Conservation (phyloP, 2,329 filamentous ascomycete species). For the Colletotrichum neosansevieriae region DNA sequence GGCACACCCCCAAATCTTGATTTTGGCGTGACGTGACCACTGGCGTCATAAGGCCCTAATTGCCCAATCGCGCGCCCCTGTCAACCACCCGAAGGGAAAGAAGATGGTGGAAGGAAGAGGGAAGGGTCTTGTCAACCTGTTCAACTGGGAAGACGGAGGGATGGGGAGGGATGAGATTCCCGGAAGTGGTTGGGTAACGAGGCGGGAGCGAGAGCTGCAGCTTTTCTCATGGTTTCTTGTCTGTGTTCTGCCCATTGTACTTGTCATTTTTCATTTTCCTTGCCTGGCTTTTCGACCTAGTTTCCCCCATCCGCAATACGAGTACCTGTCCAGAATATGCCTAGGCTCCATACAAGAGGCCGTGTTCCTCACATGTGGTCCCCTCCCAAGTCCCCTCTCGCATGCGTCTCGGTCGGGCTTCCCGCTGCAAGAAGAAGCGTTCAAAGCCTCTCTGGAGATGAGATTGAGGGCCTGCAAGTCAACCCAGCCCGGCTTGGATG, state of each 20-base stretch:
- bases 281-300: neutral
- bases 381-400: constrained; percentile 10
- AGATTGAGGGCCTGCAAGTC: constrained; percentile 24
- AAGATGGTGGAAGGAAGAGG: constrained; percentile 5
- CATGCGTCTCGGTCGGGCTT: constrained; percentile 28
- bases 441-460: neutral
- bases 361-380: constrained; percentile 20
- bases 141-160: constrained; percentile 2
- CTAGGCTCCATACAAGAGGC: constrained; percentile 4
- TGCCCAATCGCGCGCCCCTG: constrained; percentile 38
- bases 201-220: neutral
- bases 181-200: constrained; percentile 8
- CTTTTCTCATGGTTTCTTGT: neutral
- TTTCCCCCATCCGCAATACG: constrained; percentile 1
- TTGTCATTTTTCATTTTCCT: neutral
- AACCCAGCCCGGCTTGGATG: constrained; percentile 31
- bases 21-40: constrained; percentile 41
- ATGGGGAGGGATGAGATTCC: constrained; percentile 13
- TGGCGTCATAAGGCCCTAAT: constrained; percentile 41
- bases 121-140: constrained; percentile 9
- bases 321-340: neutral
- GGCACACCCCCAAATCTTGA: constrained; percentile 33
- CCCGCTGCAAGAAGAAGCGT: constrained; percentile 5
- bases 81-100: constrained; percentile 28
- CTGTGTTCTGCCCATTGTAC: neutral